Evolutionary conservation across 1,139 yeast species (phyloP).

Genomic region (Eremothecium gossypii): DNA sequence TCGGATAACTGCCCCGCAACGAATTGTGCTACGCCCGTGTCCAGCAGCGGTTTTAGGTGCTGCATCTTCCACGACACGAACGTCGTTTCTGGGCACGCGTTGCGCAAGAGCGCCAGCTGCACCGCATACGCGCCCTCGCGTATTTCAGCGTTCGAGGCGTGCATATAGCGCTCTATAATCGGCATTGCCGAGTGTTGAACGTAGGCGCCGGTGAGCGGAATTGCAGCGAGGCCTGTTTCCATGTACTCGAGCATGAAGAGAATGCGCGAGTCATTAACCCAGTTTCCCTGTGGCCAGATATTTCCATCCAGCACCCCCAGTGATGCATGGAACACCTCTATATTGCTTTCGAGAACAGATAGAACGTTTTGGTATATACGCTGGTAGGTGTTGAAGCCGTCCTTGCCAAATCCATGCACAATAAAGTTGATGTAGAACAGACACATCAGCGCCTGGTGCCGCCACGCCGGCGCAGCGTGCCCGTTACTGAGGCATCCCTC

Average conservation of each 20-base stretch:
- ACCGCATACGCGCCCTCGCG: slow-evolving; percentile 23
- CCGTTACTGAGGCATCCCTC: slow-evolving; percentile 14
- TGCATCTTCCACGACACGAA: slow-evolving; percentile 19
- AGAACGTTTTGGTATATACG: slow-evolving; percentile 7
- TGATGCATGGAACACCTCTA: slow-evolving; percentile 3
- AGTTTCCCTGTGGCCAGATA: slow-evolving; percentile 12
- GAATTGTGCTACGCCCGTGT: slow-evolving; percentile 14
- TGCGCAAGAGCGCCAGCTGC: slow-evolving; percentile 15
- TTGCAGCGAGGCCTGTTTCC: slow-evolving; percentile 13
- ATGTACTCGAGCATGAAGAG: slow-evolving; percentile 20
- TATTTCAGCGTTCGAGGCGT: slow-evolving; percentile 11
- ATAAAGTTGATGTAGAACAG: slow-evolving; percentile 21
- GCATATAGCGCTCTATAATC: slow-evolving; percentile 9
- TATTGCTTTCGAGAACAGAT: slow-evolving; percentile 2
- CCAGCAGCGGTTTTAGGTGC: slow-evolving; percentile 12
- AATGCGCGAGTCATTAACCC: slow-evolving; percentile 17
- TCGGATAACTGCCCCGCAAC: slow-evolving; percentile 10
- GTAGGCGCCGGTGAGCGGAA: slow-evolving; percentile 7
- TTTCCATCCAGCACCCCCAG: slow-evolving; percentile 11
- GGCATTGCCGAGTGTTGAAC: slow-evolving; percentile 13
- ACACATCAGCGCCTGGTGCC: slow-evolving; percentile 12
- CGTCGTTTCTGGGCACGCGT: slow-evolving; percentile 4
- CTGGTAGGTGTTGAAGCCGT: slow-evolving; percentile 24
- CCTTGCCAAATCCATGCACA: slow-evolving; percentile 21
- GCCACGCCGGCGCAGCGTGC: slow-evolving; percentile 9